phyloP scores from a whole-genome alignment of 768 basidiomycete genomes.

The Agaricus bisporus region DNA sequence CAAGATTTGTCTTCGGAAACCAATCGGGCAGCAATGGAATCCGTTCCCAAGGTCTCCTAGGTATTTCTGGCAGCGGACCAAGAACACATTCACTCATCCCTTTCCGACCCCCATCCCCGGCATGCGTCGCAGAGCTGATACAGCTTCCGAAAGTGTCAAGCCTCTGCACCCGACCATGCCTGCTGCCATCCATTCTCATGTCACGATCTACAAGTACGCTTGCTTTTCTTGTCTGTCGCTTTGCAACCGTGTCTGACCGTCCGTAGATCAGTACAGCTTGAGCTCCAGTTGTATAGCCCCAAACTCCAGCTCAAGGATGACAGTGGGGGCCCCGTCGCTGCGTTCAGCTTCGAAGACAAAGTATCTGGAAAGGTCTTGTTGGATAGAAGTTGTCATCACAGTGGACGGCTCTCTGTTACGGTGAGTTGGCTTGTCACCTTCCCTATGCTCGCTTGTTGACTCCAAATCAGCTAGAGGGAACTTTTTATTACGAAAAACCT shows the following conservation, averaged over 20 bases:
- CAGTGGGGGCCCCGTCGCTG: slow-evolving; percentile 33
- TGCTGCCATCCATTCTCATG: slow-evolving; percentile 12
- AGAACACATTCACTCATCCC: not conserved
- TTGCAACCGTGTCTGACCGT: not conserved
- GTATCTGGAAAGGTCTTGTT: slow-evolving; percentile 56
- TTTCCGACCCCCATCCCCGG: slow-evolving; percentile 4
- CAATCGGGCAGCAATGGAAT: no score
- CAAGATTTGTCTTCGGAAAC: no score
- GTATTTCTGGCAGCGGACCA: slow-evolving; percentile 1
- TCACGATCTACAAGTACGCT: slow-evolving; percentile 12
- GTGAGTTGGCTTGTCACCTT: slow-evolving; percentile 27
- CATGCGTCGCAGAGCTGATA: slow-evolving; percentile 24
- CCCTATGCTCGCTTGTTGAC: not conserved
- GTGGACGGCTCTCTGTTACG: slow-evolving; percentile 52
- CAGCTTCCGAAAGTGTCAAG: slow-evolving; percentile 19
- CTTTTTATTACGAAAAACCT: slow-evolving; percentile 38
- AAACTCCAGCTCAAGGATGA: slow-evolving; percentile 43
- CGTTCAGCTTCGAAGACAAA: slow-evolving; percentile 56
- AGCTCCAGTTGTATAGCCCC: slow-evolving; percentile 57
- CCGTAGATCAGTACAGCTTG: slow-evolving; percentile 45
- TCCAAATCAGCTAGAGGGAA: slow-evolving; percentile 52
- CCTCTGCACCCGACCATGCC: slow-evolving; percentile 19
- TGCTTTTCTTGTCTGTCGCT: not conserved
- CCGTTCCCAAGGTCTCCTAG: not conserved
- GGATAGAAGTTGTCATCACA: slow-evolving; percentile 42